phyloP scores from a whole-genome alignment of 768 basidiomycete species.

The Boletus rex-veris region DNA sequence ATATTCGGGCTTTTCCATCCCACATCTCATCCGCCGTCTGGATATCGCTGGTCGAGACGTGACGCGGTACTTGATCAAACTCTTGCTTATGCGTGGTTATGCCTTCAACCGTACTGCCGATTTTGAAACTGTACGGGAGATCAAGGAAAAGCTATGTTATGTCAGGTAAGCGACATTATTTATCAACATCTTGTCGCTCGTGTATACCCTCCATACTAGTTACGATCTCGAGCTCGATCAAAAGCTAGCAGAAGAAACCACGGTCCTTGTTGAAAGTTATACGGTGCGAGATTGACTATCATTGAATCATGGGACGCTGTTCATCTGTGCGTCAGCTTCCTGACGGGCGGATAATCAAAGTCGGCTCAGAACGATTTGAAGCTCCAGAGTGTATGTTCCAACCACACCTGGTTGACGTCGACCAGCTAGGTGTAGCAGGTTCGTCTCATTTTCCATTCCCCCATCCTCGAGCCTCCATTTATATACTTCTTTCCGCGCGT shows the following conservation, averaged over 20 bases:
- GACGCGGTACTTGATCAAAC: constrained; percentile 97
- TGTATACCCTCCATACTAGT: constrained; percentile 37
- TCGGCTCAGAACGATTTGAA: constrained; percentile 97
- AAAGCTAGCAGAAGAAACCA: constrained; percentile 91
- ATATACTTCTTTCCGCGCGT: not conserved
- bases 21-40: constrained; percentile 89
- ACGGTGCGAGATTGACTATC: constrained; percentile 55
- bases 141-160: constrained; percentile 99
- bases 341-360: constrained; percentile 94
- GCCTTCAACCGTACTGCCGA: constrained; percentile 99
- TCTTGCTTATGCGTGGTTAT: constrained; percentile 99
- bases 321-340: constrained; percentile 58
- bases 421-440: constrained; percentile 96
- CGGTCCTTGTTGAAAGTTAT: constrained; percentile 92
- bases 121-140: constrained; percentile 97
- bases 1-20: constrained; percentile 94
- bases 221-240: constrained; percentile 98
- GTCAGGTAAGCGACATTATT: constrained; percentile 61
- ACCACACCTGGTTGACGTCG: constrained; percentile 94
- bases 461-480: not conserved
- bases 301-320: not conserved
- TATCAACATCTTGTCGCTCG: not conserved
- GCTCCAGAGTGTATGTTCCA: constrained; percentile 99
- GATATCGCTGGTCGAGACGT: constrained; percentile 99
- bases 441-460: constrained; percentile 15